Conservation (phyloP, 2,329 filamentous ascomycete genomes). For the Penicillium sclerotiorum region DNA sequence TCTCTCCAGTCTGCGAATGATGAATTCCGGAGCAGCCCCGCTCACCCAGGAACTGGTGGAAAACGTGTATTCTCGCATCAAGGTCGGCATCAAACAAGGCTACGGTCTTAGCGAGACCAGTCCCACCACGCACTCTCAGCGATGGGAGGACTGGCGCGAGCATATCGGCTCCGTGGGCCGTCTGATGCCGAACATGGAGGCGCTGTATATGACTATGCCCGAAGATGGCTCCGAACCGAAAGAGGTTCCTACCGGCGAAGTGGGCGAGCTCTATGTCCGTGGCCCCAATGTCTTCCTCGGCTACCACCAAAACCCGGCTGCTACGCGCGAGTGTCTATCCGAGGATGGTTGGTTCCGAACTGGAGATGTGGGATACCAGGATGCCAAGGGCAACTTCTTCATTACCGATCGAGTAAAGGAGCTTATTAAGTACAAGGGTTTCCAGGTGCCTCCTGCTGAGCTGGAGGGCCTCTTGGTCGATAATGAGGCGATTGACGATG, state of each 20-base stretch:
- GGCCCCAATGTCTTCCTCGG: constrained; percentile 67
- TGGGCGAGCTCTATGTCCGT: constrained; percentile 69
- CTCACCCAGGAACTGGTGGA: constrained; percentile 79
- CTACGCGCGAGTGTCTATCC: constrained; percentile 59
- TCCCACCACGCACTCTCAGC: constrained; percentile 74
- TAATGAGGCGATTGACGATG: constrained; percentile 58
- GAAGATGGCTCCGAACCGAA: constrained; percentile 49
- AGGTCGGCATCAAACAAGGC: constrained; percentile 83
- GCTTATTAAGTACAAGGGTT: constrained; percentile 68
- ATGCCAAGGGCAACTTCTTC: constrained; percentile 78
- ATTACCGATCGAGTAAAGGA: constrained; percentile 83
- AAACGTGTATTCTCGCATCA: constrained; percentile 71
- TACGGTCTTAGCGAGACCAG: constrained; percentile 89
- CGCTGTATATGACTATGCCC: constrained; percentile 71
- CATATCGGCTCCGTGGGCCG: constrained; percentile 77
- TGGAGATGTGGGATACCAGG: constrained; percentile 80
- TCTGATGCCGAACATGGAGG: constrained; percentile 76
- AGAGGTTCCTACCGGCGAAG: constrained; percentile 65
- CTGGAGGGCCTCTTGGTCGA: constrained; percentile 59
- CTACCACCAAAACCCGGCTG: constrained; percentile 62
- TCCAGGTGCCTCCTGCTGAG: constrained; percentile 71
- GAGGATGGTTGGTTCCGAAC: constrained; percentile 85
- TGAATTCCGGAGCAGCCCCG: constrained; percentile 87
- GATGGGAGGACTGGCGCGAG: constrained; percentile 73
- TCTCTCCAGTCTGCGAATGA: constrained; percentile 74